phyloP scores from a whole-genome alignment of 2,329 filamentous ascomycete genomes.

The Penicillium crustosum region DNA sequence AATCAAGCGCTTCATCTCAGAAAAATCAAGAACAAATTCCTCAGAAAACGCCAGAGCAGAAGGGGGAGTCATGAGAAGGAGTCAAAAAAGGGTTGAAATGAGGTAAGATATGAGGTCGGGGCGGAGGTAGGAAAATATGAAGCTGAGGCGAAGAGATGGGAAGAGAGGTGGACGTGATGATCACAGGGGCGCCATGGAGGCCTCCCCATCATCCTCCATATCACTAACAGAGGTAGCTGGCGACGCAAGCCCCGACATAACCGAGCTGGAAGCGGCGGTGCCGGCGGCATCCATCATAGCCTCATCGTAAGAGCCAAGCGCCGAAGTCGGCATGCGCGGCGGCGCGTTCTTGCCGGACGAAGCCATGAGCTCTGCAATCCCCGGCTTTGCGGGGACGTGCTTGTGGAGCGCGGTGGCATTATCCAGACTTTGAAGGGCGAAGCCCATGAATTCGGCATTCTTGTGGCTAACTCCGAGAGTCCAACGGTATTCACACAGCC shows the following conservation, averaged over 20 bases:
- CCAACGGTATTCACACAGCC: slow-evolving; percentile 89
- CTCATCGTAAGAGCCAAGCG: slow-evolving; percentile 26
- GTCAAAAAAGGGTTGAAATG: neutral
- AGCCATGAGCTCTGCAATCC: slow-evolving; percentile 50
- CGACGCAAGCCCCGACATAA: slow-evolving; percentile 39
- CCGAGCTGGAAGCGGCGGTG: slow-evolving; percentile 33
- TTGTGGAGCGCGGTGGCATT: slow-evolving; percentile 68
- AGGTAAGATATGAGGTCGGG: neutral
- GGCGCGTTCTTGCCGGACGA: slow-evolving; percentile 27
- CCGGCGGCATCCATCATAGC: slow-evolving; percentile 27
- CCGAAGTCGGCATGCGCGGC: slow-evolving; percentile 18
- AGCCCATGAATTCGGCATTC: slow-evolving; percentile 56
- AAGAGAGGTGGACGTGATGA: neutral
- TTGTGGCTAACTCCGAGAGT: slow-evolving; percentile 84
- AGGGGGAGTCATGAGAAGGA: slow-evolving; percentile 7
- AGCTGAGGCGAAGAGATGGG: neutral
- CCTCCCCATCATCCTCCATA: slow-evolving; percentile 33
- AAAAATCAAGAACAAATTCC: neutral
- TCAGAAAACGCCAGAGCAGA: slow-evolving; percentile 10
- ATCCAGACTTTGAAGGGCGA: slow-evolving; percentile 76
- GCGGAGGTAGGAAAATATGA: neutral
- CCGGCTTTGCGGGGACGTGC: slow-evolving; percentile 69
- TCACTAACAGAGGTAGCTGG: slow-evolving; percentile 40
- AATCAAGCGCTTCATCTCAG: slow-evolving; percentile 11
- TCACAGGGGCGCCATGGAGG: slow-evolving; percentile 17